phyloP scores from a whole-genome alignment of 192 early-diverging fungal species.

The Piromyces finnis region DNA sequence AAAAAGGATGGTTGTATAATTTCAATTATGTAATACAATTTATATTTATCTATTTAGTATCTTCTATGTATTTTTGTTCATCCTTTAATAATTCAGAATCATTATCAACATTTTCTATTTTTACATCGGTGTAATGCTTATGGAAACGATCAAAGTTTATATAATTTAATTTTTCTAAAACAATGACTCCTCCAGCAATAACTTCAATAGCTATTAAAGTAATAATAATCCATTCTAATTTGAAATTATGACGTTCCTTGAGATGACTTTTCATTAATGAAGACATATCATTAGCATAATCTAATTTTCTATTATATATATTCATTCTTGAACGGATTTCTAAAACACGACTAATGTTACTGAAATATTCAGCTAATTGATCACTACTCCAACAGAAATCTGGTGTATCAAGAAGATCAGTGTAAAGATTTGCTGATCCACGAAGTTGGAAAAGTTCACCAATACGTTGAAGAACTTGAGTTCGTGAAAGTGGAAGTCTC shows the following conservation, averaged over 20 bases:
- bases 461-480: conserved; percentile 22
- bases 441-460: conserved; percentile 30
- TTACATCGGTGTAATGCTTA: not conserved
- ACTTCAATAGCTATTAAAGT: conserved; percentile 10
- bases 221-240: conserved; percentile 18
- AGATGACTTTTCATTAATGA: conserved; percentile 28
- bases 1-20: too few species aligned
- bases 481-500: conserved; percentile 17
- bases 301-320: conserved; percentile 45
- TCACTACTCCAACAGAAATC: conserved; percentile 36
- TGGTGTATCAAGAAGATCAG: conserved; percentile 36
- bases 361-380: conserved; percentile 28
- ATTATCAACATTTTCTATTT: not conserved
- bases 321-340: conserved; percentile 32
- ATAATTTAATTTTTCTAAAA: conserved; percentile 2
- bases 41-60: not conserved
- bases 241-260: conserved; percentile 25
- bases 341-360: conserved; percentile 20
- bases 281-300: conserved; percentile 44
- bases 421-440: conserved; percentile 27
- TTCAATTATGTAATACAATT: too few species aligned
- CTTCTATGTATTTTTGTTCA: not conserved
- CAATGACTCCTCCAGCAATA: conserved; percentile 4
- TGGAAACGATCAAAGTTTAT: conserved; percentile 1
- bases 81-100: not conserved